phyloP scores from a whole-genome alignment of 331 rosid species.

The Acacia concinna region DNA sequence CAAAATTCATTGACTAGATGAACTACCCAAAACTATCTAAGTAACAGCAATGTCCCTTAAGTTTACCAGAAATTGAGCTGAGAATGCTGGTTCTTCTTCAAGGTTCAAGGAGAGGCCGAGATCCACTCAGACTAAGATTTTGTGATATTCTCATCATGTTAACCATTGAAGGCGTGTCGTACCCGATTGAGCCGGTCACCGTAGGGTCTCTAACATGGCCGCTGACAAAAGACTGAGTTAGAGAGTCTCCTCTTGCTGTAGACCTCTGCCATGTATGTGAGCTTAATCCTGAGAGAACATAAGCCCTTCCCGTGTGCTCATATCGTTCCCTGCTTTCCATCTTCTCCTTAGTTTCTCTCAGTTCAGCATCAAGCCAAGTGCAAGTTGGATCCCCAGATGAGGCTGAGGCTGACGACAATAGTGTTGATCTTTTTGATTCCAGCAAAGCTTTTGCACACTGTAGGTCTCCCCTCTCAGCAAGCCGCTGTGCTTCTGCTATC shows the following conservation, averaged over 20 bases:
- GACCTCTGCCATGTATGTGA: constrained; percentile 17
- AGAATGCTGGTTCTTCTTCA: neutral
- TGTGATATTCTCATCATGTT: constrained; percentile 16
- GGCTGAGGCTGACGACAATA: constrained; percentile 10
- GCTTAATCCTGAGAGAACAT: constrained; percentile 19
- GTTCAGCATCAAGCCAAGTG: constrained; percentile 22
- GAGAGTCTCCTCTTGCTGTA: constrained; percentile 20
- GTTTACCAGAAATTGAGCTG: neutral
- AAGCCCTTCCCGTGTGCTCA: constrained; percentile 18
- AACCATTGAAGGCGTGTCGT: constrained; percentile 23
- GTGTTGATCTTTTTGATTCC: constrained; percentile 5
- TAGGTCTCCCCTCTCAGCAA: constrained; percentile 25
- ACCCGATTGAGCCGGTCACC: neutral
- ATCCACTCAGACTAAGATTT: neutral
- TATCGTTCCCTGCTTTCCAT: constrained; percentile 9
- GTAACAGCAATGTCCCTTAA: neutral
- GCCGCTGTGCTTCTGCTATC: constrained; percentile 8
- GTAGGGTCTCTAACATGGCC: neutral
- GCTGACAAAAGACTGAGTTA: constrained; percentile 10
- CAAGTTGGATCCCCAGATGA: neutral
- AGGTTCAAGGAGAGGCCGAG: neutral
- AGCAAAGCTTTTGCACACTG: constrained; percentile 9
- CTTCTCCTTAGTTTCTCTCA: constrained; percentile 15
- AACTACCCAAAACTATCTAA: neutral
- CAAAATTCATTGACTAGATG: neutral